Evolutionary conservation across 1,284 basidiomycete species (phyloP).

Genomic region (Ceratobasidium sp.): DNA sequence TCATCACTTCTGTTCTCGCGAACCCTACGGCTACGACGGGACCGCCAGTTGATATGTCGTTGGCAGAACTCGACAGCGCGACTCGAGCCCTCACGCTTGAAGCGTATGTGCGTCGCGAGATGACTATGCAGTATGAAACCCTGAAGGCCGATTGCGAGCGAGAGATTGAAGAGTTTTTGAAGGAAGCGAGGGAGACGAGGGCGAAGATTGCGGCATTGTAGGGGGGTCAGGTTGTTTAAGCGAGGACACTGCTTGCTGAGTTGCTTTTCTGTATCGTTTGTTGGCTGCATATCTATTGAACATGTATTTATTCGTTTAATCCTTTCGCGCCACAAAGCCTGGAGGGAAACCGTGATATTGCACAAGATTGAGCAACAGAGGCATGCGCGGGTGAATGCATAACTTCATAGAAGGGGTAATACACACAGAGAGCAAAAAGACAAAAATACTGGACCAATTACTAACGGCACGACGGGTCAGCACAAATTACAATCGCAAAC

Average conservation of each 20-base stretch:
- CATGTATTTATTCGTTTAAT: slow-evolving; percentile 19
- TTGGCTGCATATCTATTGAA: neutral
- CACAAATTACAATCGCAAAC: neutral
- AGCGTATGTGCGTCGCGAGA: slow-evolving; percentile 44
- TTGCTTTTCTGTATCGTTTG: slow-evolving; percentile 18
- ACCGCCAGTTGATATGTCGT: neutral
- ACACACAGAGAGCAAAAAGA: slow-evolving; percentile 29
- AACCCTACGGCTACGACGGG: neutral
- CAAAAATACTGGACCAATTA: slow-evolving; percentile 24
- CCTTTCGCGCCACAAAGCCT: neutral
- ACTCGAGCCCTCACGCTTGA: slow-evolving; percentile 42
- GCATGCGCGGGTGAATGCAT: slow-evolving; percentile 40
- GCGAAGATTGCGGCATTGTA: slow-evolving; percentile 44
- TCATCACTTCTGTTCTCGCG: neutral
- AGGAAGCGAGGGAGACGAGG: slow-evolving; percentile 39
- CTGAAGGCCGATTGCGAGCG: slow-evolving; percentile 43
- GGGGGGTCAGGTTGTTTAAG: neutral
- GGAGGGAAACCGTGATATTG: neutral
- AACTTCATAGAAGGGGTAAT: slow-evolving; percentile 43
- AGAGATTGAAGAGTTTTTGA: slow-evolving; percentile 43
- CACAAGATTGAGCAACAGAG: slow-evolving; percentile 1
- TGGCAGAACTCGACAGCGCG: slow-evolving; percentile 24
- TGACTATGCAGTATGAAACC: slow-evolving; percentile 38
- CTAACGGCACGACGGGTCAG: neutral
- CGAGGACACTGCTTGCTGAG: neutral